These are phyloP conservation scores for Colletotrichum brevisporum DNA, from an alignment of 2,329 filamentous ascomycete species.

Conservation along the genomic window DNA sequence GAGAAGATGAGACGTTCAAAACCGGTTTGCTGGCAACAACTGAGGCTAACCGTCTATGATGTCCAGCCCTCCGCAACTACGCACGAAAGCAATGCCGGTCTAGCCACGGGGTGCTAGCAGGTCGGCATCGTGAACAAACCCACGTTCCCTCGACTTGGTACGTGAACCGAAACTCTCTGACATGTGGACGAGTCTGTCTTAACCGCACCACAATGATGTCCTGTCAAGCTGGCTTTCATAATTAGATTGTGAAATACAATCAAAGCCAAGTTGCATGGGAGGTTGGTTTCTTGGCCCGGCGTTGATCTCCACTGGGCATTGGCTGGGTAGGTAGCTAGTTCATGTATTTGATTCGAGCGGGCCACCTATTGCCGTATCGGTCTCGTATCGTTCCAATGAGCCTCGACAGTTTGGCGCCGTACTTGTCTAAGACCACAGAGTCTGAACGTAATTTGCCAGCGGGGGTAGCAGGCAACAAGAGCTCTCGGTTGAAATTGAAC, in stretches of 20 bases:
- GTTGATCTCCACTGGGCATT: too few relatives aligned
- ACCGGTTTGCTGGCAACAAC: constrained; percentile 42
- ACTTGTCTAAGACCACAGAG: too few relatives aligned
- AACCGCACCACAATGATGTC: background rate
- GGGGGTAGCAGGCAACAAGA: too few relatives aligned
- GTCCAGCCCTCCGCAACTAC: constrained; percentile 22
- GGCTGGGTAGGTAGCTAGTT: too few relatives aligned
- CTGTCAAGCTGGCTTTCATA: background rate
- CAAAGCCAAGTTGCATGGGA: background rate
- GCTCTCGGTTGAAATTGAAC: too few relatives aligned
- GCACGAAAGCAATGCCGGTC: constrained; percentile 2
- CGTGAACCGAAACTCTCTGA: constrained; percentile 19
- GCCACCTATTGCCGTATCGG: too few relatives aligned
- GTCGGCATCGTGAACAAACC: background rate
- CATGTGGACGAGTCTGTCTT: constrained; percentile 4
- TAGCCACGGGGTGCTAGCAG: background rate
- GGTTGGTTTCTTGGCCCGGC: background rate
- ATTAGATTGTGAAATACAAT: background rate
- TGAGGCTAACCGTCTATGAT: constrained; percentile 51
- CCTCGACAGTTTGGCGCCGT: too few relatives aligned
- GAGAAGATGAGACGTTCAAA: constrained; percentile 51
- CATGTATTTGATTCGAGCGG: too few relatives aligned
- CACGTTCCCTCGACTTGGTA: constrained; percentile 21
- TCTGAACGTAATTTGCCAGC: too few relatives aligned
- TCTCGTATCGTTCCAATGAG: too few relatives aligned